A percentile compares a stretch with the other conserved stretches of the same genome.
Evolutionary conservation across 2,329 filamentous ascomycete genomes (phyloP).

Genomic region (Ophiosphaerella herpotricha): DNA sequence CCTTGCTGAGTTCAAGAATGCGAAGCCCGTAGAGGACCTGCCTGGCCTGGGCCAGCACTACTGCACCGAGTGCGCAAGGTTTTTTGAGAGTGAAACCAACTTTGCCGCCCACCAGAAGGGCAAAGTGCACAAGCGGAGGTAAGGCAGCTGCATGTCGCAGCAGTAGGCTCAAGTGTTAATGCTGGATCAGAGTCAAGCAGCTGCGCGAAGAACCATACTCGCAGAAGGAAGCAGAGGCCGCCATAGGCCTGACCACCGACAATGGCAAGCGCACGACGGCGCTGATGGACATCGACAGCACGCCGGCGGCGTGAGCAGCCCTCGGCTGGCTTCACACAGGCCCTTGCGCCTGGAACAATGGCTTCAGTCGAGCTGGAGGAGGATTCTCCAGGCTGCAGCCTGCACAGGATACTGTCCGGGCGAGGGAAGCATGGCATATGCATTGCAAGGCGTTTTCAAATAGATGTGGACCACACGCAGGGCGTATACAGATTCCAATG

Average conservation of each 20-base stretch:
- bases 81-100: constrained; percentile 85
- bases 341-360: background rate
- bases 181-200: constrained; percentile 69
- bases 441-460: constrained; percentile 40
- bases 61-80: constrained; percentile 93
- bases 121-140: constrained; percentile 94
- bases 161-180: constrained; percentile 13
- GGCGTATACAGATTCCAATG: constrained; percentile 30
- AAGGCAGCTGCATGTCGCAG: constrained; percentile 12
- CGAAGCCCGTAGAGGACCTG: constrained; percentile 82
- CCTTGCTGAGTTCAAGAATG: constrained; percentile 75
- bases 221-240: constrained; percentile 84
- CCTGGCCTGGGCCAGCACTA: constrained; percentile 85
- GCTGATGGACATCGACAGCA: constrained; percentile 42
- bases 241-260: constrained; percentile 71
- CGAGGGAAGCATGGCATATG: constrained; percentile 12
- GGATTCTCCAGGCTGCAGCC: background rate
- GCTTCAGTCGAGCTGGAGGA: background rate
- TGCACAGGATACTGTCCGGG: background rate
- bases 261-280: constrained; percentile 58
- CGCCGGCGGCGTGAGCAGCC: constrained; percentile 14
- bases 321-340: background rate
- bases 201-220: constrained; percentile 84
- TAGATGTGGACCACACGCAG: constrained; percentile 27
- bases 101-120: constrained; percentile 76